A percentile compares a stretch with the other conserved stretches of the same genome.
phyloP scores from a whole-genome alignment of 106 monocot species.

The Xerophyta viscosa region DNA sequence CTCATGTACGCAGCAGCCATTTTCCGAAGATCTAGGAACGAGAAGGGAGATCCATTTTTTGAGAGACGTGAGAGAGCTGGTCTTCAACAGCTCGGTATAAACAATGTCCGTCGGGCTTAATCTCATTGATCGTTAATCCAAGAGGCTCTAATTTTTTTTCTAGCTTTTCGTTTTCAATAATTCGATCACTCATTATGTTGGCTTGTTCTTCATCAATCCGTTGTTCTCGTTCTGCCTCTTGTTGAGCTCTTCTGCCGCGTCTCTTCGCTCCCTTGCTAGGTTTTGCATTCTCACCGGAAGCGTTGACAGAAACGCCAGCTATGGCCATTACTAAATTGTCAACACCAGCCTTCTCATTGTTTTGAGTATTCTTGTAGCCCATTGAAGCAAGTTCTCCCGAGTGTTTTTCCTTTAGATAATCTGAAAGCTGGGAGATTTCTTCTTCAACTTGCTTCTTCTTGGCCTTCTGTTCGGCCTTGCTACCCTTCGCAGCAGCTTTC shows the following conservation, averaged over 20 bases:
- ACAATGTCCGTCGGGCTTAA: slow-evolving; percentile 82
- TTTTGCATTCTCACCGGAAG: slow-evolving; percentile 21
- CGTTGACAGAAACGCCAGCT: slow-evolving; percentile 41
- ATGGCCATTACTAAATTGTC: slow-evolving; percentile 57
- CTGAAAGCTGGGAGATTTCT: slow-evolving; percentile 38
- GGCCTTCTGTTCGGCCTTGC: slow-evolving; percentile 80
- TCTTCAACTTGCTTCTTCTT: slow-evolving; percentile 81
- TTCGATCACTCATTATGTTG: slow-evolving; percentile 44
- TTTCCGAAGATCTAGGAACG: slow-evolving; percentile 40
- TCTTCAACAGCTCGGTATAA: slow-evolving; percentile 70
- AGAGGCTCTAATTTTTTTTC: slow-evolving; percentile 58
- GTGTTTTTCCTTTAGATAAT: slow-evolving; percentile 45
- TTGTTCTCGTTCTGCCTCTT: slow-evolving; percentile 64
- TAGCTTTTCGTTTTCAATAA: slow-evolving; percentile 50
- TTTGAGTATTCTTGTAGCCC: slow-evolving; percentile 25
- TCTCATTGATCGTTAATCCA: slow-evolving; percentile 50
- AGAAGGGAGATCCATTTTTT: slow-evolving; percentile 11
- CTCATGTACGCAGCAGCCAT: slow-evolving; percentile 64
- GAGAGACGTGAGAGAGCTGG: slow-evolving; percentile 33
- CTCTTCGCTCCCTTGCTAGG: slow-evolving; percentile 47
- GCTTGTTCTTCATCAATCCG: slow-evolving; percentile 65
- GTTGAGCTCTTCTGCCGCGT: slow-evolving; percentile 48
- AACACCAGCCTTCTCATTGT: slow-evolving; percentile 23
- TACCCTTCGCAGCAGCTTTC: slow-evolving; percentile 67
- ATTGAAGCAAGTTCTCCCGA: slow-evolving; percentile 43